Evolutionary conservation across 164 flowering plant genomes (phyloP), one percentile per base, ranked within the genome.

Genomic region (Houttuynia cordata): DNA sequence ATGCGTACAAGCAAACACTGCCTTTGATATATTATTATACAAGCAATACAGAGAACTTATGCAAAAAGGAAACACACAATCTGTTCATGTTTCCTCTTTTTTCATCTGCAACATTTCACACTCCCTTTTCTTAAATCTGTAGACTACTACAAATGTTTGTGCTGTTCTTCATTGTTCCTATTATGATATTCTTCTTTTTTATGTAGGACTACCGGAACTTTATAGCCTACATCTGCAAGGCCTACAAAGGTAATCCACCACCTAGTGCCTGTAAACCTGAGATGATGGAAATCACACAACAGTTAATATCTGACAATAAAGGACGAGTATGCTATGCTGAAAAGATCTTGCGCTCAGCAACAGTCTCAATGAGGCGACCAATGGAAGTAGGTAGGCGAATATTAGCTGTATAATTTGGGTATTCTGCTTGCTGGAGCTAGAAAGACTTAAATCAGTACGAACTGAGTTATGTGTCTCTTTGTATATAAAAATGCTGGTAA

Each of bases 131-230:
- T 9, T 9, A 23, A 50, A 19, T 24, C 10, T 61, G 10, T 51
- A 24, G 64, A 15, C 10, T 58, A 22, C 60, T 37, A 18, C 25
- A 0, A n/a, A 40, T 18, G 15, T 19, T 34, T 34, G 8, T 52
- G 42, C 37, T 30, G 37, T 30, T 30, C 42, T 9, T 22, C 34
- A 50, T 45, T 12, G 1, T 45, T 45, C 17, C 12, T 8, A 42
- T n/a, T n/a, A n/a, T 45, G 17, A 45, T 45, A 8, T 45, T 30
- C 37, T 30, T 2, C 37, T n/a, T 30, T 30, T 57, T n/a, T n/a
- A n/a, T n/a, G n/a, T n/a, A 92, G 98, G 94, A 92, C 64, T 89
- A 81, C 50, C 79, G 74, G 24, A 60, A 87, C 69, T 83, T 83
- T 24, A 22, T 67, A 57, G 68, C 73, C 66, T 81, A 77, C 61